Evolutionary conservation across 2,329 filamentous ascomycete species (phyloP), one percentile per base, ranked within the genome.

Genomic region (Phoma sp.): DNA sequence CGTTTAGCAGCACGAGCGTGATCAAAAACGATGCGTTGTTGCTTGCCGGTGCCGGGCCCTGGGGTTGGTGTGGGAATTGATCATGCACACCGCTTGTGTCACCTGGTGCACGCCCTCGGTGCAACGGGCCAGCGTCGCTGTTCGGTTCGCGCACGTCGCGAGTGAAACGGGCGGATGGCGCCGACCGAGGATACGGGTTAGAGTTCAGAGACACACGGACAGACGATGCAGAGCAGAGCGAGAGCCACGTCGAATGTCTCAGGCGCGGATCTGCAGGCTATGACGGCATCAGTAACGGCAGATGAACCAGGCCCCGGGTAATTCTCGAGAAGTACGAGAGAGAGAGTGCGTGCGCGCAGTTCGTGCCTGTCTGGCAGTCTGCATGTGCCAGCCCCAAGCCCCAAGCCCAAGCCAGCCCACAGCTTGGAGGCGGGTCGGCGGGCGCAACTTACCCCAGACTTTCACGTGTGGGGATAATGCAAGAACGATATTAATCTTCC

Each of bases 41-140:
- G 18, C 18, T 18, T 18, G 18, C 18, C 18, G 18, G 18, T 18
- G 18, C 18, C 18, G 18, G 18, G 18, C 27, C 9, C 9, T 29
- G 27, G 27, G 27, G 27, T 7, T 6, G 6, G 6, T 9, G 6
- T 29, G 27, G 1, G 14, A 29, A 35, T 10, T 45, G 45, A 45
- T 49, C 51, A 45, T 45, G 35, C 51, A 54, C 51, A 47, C 51
- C 45, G 40, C 51, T 33, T 45, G 45, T 49, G 27, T 54, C 51
- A 54, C 51, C 35, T 36, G 45, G 27, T 44, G 23, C n/a, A 18
- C 40, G 11, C 39, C 27, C 22, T 39, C 27, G 45, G 51, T 54
- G 51, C 40, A 39, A 54, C 45, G 38, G 39, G 32, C 22, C 39
- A 24, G 35, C 18, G 18, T 18, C 18, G 18, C 18, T 18, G 18